Evolutionary conservation across 108 stramenopile genomes (phyloP).

Genomic region (Aurantiochytrium sp.): DNA sequence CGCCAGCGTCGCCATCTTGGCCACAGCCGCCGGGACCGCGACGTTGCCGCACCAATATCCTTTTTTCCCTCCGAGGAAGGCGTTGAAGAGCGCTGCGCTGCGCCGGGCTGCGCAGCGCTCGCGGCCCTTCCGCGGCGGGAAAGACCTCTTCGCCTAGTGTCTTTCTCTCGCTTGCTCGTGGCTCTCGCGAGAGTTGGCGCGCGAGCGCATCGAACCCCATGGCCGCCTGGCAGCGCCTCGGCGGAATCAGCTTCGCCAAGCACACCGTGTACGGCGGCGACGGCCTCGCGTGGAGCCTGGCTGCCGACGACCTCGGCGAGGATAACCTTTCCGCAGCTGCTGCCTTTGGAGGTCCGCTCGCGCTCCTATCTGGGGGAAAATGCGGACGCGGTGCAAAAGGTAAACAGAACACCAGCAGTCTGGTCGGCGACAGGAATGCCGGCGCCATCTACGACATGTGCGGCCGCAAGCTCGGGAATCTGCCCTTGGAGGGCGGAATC

Average conservation of each 20-base stretch:
- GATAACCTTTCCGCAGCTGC: not conserved
- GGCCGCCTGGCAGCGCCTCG: not conserved
- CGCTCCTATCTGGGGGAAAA: not conserved
- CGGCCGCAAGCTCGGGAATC: not conserved
- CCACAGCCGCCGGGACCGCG: too few relatives aligned
- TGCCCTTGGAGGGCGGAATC: not conserved
- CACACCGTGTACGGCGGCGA: not conserved
- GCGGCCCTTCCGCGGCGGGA: not conserved
- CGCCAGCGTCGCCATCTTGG: too few relatives aligned
- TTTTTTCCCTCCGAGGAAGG: too few relatives aligned
- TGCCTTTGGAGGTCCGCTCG: not conserved
- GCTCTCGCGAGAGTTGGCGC: not conserved
- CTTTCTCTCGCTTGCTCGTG: not conserved
- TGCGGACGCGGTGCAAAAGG: not conserved
- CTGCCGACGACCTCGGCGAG: not conserved
- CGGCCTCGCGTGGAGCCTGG: not conserved
- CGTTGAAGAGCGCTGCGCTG: too few relatives aligned
- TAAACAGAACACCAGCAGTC: too few relatives aligned
- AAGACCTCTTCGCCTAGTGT: not conserved
- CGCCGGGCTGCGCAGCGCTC: too few relatives aligned
- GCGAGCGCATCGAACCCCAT: not conserved
- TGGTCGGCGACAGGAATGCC: not conserved
- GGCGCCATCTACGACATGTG: not conserved
- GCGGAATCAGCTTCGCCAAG: not conserved
- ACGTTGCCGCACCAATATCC: too few relatives aligned